Evolutionary conservation across 495 filamentous ascomycete genomes (phyloP).

Genomic region (Podospora pseudopauciseta): DNA sequence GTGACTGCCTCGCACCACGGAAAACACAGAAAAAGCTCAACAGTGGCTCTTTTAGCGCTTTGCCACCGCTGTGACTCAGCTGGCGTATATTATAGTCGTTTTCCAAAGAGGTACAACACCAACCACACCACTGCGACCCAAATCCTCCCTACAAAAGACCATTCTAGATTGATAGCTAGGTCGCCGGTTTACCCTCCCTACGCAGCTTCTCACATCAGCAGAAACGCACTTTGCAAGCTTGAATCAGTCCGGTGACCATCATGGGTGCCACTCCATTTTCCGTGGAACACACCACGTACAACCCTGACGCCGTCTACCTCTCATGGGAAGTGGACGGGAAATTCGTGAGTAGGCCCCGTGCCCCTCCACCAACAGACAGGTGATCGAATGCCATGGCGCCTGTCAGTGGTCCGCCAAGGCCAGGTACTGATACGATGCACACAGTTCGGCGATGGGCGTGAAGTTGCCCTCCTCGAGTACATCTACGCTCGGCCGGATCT

Average conservation of each 20-base stretch:
- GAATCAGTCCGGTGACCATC: neutral
- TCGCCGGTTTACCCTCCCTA: neutral
- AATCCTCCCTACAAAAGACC: neutral
- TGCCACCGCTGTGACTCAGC: no score
- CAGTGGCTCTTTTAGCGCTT: no score
- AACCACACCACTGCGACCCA: neutral
- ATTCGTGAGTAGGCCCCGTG: slow-evolving; percentile 14
- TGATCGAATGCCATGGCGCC: neutral
- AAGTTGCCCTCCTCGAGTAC: slow-evolving; percentile 67
- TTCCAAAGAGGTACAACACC: no score
- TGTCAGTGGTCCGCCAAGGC: neutral
- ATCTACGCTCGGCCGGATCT: slow-evolving; percentile 55
- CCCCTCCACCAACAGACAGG: neutral
- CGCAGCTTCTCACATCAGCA: neutral
- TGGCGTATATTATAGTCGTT: no score
- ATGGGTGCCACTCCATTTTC: neutral
- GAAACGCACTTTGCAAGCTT: neutral
- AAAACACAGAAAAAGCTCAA: no score
- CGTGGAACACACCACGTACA: neutral
- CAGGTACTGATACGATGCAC: neutral
- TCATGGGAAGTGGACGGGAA: slow-evolving; percentile 20
- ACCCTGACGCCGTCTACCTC: slow-evolving; percentile 11
- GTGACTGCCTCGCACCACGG: no score
- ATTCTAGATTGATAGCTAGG: neutral
- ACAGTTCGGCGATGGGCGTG: slow-evolving; percentile 67